Conservation (phyloP, 2,329 filamentous ascomycete species). For the Sphaerulina vaccinii region DNA sequence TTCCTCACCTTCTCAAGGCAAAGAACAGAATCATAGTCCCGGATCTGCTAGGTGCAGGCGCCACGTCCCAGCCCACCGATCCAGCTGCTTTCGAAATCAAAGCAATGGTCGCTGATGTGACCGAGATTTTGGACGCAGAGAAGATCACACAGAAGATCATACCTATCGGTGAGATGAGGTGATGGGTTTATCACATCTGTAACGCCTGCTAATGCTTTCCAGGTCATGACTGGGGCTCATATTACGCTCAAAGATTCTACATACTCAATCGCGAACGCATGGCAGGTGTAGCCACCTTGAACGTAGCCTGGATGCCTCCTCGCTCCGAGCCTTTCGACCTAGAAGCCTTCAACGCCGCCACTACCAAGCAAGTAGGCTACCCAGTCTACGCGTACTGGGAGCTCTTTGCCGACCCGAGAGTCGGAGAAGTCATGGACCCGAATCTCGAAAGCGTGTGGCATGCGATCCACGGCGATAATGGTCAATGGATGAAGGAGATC, state of each 20-base stretch:
- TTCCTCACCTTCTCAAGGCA: conserved; percentile 42
- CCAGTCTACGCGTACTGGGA: conserved; percentile 46
- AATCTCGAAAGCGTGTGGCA: conserved; percentile 26
- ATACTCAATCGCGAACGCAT: conserved; percentile 44
- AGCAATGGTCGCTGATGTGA: conserved; percentile 40
- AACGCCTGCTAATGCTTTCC: not conserved
- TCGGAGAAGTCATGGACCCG: conserved; percentile 39
- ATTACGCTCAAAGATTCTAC: conserved; percentile 44
- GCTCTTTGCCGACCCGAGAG: conserved; percentile 33
- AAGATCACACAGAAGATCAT: conserved; percentile 25
- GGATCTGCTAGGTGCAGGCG: conserved; percentile 42
- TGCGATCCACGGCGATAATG: conserved; percentile 26
- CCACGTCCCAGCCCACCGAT: conserved; percentile 44
- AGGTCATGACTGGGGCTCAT: conserved; percentile 36
- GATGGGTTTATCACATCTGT: not conserved
- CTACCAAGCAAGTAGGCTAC: conserved; percentile 40
- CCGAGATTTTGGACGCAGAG: conserved; percentile 45
- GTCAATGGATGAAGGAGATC: conserved; percentile 35
- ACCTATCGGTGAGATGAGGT: conserved; percentile 24
- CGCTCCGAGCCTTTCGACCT: conserved; percentile 39
- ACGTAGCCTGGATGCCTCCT: conserved; percentile 45
- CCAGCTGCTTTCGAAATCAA: conserved; percentile 39
- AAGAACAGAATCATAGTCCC: conserved; percentile 43
- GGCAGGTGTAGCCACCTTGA: conserved; percentile 44
- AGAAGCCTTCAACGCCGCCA: conserved; percentile 36